A percentile compares a stretch with the other conserved stretches of the same genome.
Evolutionary conservation across 2,329 filamentous ascomycete species (phyloP).

Genomic region (Talaromyces sp.): DNA sequence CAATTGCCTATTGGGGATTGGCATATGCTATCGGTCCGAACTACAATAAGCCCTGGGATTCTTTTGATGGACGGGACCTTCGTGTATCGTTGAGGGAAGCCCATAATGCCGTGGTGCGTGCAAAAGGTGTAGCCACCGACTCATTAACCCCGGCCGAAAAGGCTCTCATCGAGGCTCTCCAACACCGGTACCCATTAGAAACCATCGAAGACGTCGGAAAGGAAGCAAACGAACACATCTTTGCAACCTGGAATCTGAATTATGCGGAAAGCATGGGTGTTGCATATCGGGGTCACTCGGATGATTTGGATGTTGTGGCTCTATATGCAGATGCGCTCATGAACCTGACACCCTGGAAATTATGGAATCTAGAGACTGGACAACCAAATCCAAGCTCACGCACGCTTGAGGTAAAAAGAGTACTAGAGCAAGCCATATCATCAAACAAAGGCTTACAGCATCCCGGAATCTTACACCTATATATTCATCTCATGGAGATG

Average conservation of each 20-base stretch:
- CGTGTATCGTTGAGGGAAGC: not conserved
- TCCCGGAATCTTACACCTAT: slow-evolving; percentile 68
- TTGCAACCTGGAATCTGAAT: slow-evolving; percentile 21
- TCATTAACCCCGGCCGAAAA: not conserved
- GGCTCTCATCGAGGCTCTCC: slow-evolving; percentile 12
- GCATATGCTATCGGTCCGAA: slow-evolving; percentile 50
- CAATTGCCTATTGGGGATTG: slow-evolving; percentile 50
- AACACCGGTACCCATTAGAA: slow-evolving; percentile 3
- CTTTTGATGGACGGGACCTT: slow-evolving; percentile 35
- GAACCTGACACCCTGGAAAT: slow-evolving; percentile 62
- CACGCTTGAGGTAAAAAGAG: slow-evolving; percentile 55
- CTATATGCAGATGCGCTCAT: slow-evolving; percentile 64
- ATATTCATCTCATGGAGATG: slow-evolving; percentile 78
- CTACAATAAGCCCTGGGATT: slow-evolving; percentile 53
- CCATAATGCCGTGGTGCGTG: not conserved
- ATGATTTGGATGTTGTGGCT: slow-evolving; percentile 61
- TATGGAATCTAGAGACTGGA: slow-evolving; percentile 61
- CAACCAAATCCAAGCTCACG: slow-evolving; percentile 53
- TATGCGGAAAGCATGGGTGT: slow-evolving; percentile 60
- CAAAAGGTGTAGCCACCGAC: not conserved
- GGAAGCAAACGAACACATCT: not conserved
- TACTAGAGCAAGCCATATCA: slow-evolving; percentile 49
- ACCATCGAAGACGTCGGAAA: not conserved
- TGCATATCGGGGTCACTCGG: slow-evolving; percentile 51
- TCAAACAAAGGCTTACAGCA: slow-evolving; percentile 48